Evolutionary conservation across 2,329 filamentous ascomycete species (phyloP).

Genomic region (Thelonectria olida): DNA sequence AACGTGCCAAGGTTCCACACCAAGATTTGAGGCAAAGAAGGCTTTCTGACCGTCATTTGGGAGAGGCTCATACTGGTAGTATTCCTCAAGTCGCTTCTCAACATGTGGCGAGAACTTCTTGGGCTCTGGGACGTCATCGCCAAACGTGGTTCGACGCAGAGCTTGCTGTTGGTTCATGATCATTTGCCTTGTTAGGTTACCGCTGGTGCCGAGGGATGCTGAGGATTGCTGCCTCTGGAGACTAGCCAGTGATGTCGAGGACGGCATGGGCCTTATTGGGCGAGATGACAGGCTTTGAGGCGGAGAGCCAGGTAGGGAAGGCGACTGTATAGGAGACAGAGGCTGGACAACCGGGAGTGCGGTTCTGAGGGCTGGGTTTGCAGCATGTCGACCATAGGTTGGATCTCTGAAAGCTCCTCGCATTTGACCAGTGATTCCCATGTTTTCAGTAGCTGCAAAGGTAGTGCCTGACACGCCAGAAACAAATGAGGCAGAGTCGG

Average conservation of each 20-base stretch:
- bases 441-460: conserved; percentile 43
- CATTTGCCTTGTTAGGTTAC: conserved; percentile 50
- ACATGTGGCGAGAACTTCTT: conserved; percentile 60
- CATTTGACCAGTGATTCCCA: conserved; percentile 29
- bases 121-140: conserved; percentile 50
- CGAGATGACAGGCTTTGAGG: conserved; percentile 27
- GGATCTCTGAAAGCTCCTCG: conserved; percentile 33
- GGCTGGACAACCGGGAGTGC: conserved; percentile 31
- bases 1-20: conserved; percentile 60
- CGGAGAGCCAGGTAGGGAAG: conserved; percentile 33
- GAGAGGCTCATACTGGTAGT: conserved; percentile 57
- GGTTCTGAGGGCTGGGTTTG: conserved; percentile 18
- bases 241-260: conserved; percentile 36
- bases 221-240: conserved; percentile 33
- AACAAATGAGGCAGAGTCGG: conserved; percentile 42
- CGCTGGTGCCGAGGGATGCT: conserved; percentile 29
- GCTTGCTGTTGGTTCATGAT: conserved; percentile 57
- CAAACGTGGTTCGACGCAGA: conserved; percentile 51
- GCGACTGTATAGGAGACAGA: conserved; percentile 27
- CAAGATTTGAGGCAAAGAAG: conserved; percentile 63
- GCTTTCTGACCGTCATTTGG: conserved; percentile 61
- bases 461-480: conserved; percentile 47
- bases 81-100: conserved; percentile 61
- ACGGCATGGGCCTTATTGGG: conserved; percentile 33
- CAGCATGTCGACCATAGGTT: conserved; percentile 26